phyloP scores from a whole-genome alignment of 805 yeast genomes.

The Ogataea nitratoaversa region DNA sequence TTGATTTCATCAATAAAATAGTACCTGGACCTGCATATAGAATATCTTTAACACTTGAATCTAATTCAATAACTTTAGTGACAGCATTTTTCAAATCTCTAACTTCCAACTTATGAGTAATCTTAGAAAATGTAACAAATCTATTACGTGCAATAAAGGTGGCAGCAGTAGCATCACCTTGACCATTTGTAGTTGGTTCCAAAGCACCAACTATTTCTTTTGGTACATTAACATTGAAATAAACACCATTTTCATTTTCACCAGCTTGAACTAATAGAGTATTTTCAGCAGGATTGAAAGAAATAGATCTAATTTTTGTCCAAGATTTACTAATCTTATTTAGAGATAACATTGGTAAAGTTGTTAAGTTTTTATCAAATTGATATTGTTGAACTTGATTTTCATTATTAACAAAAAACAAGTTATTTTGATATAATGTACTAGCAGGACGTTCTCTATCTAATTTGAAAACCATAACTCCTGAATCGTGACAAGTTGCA shows the following conservation, averaged over 20 bases:
- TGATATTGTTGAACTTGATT: constrained; percentile 83
- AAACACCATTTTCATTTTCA: constrained; percentile 59
- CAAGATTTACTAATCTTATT: constrained; percentile 82
- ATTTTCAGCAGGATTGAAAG: constrained; percentile 90
- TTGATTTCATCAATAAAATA: constrained; percentile 67
- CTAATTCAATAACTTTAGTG: constrained; percentile 77
- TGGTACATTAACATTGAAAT: constrained; percentile 74
- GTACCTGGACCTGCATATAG: constrained; percentile 79
- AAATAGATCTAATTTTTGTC: constrained; percentile 78
- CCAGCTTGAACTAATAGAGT: constrained; percentile 80
- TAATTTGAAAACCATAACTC: constrained; percentile 95
- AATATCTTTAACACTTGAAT: constrained; percentile 63
- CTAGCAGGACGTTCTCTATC: constrained; percentile 98
- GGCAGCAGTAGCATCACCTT: constrained; percentile 82
- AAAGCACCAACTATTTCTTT: constrained; percentile 89
- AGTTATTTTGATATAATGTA: constrained; percentile 62
- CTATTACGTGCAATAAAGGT: constrained; percentile 92
- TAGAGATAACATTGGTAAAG: constrained; percentile 78
- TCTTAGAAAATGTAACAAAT: constrained; percentile 73
- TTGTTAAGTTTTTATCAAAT: constrained; percentile 54
- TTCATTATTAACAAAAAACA: constrained; percentile 75
- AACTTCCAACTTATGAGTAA: constrained; percentile 66
- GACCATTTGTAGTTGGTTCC: constrained; percentile 77
- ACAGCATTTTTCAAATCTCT: constrained; percentile 77
- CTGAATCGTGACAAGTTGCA: constrained; percentile 95